A percentile compares a stretch with the other conserved stretches of the same genome.
phyloP scores from a whole-genome alignment of 768 basidiomycete species.

The Kwoniella bestiolae region DNA sequence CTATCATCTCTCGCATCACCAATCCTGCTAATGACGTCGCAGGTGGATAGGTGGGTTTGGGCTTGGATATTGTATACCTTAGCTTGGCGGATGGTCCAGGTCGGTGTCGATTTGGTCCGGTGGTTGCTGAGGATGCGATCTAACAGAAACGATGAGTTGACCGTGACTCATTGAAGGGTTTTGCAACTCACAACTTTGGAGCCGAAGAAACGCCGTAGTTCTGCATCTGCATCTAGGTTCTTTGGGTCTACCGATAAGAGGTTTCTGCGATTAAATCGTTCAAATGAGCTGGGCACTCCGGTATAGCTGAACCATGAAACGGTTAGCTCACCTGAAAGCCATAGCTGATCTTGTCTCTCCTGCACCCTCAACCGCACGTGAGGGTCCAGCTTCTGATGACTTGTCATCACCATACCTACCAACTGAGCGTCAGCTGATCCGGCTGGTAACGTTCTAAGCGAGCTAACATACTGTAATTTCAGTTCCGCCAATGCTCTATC shows the following conservation, averaged over 20 bases:
- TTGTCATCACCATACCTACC: conserved; percentile 54
- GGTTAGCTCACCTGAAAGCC: conserved; percentile 54
- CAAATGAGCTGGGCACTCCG: conserved; percentile 3
- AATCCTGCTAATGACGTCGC: conserved; percentile 64
- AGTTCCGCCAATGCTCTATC: conserved; percentile 83
- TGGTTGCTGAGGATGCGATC: conserved; percentile 43
- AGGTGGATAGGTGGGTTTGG: conserved; percentile 75
- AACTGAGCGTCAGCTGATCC: not conserved
- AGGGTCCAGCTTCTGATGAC: conserved; percentile 53
- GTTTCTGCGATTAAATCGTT: conserved; percentile 31
- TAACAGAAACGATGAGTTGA: conserved; percentile 18
- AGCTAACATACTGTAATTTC: conserved; percentile 66
- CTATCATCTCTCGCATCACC: conserved; percentile 65
- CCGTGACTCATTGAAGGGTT: no score
- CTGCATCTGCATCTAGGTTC: conserved; percentile 84
- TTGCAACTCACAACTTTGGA: conserved; percentile 72
- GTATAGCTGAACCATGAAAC: conserved; percentile 34
- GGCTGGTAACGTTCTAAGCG: not conserved
- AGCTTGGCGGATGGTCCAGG: conserved; percentile 49
- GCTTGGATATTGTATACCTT: conserved; percentile 75
- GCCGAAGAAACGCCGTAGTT: conserved; percentile 92
- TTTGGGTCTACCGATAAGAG: conserved; percentile 79
- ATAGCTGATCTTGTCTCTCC: conserved; percentile 40
- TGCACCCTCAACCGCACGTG: conserved; percentile 42
- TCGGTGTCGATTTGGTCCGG: conserved; percentile 58